phyloP scores from a whole-genome alignment of 805 yeast genomes.

The Lipomyces oligophaga region DNA sequence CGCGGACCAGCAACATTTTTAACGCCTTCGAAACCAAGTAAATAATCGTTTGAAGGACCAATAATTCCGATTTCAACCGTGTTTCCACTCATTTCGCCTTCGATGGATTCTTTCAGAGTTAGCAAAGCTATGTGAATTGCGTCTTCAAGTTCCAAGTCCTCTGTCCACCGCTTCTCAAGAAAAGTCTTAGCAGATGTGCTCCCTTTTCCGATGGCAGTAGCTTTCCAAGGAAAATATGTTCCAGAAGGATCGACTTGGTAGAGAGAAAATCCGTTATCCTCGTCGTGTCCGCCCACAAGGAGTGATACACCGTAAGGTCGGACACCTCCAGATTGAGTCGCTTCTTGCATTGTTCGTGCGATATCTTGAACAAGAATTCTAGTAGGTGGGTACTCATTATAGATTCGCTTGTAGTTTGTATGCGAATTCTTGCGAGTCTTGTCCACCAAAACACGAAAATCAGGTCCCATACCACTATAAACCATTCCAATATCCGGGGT shows the following conservation, averaged over 20 bases:
- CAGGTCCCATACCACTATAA: constrained; percentile 99
- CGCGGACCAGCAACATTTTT: constrained; percentile 79
- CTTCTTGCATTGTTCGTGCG: constrained; percentile 96
- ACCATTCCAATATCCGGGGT: constrained; percentile 97
- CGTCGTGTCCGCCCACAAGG: constrained; percentile 91
- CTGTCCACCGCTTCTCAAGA: constrained; percentile 96
- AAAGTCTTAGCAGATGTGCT: constrained; percentile 95
- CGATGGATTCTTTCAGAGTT: constrained; percentile 93
- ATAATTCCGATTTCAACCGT: constrained; percentile 89
- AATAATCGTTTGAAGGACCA: constrained; percentile 73
- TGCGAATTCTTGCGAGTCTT: constrained; percentile 91
- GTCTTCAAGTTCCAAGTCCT: constrained; percentile 93
- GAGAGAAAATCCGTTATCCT: constrained; percentile 44
- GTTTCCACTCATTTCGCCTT: constrained; percentile 96
- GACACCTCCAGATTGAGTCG: constrained; percentile 98
- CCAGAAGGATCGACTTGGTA: constrained; percentile 99
- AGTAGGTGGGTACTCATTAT: constrained; percentile 97
- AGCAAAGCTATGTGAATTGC: constrained; percentile 94
- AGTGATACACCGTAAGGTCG: constrained; percentile 98
- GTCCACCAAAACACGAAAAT: constrained; percentile 89
- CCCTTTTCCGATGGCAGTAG: constrained; percentile 97
- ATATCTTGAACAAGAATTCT: constrained; percentile 88
- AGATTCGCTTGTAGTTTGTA: constrained; percentile 84
- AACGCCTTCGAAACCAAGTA: constrained; percentile 84
- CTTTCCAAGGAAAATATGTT: constrained; percentile 98